Base-by-base conservation (phyloP, 2,329 filamentous ascomycete genomes). In the Plenodomus lindquistii region DNA sequence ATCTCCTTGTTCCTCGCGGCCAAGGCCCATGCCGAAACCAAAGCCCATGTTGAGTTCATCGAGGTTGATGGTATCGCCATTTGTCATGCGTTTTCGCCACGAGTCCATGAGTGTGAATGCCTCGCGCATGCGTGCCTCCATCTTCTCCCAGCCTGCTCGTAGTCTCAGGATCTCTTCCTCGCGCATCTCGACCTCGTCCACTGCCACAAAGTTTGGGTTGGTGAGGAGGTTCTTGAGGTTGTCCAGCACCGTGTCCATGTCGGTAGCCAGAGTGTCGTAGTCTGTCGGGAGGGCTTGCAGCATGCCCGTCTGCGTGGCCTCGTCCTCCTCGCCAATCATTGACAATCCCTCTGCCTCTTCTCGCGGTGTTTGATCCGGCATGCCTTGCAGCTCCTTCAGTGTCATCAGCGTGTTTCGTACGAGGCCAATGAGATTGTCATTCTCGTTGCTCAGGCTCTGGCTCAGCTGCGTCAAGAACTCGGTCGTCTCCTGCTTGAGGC, bases 181-280 rank as follows among this genome's bases (percentile, higher is more conserved):
- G 45, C 93, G 85, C n/a, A 91, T 76, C 65, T 95, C 87, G 2
- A 99, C 91, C 70, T 97, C 94, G 63, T 97, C 94, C 18, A 97
- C 84, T 0, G 93, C 89, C 13, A 97, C 94, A 69, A 97, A 99
- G 2, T 92, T 96, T 1, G 94, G 94, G 65, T 97, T 97, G 8
- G 91, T 97, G 37, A 99, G 79, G 31, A 99, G 83, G 2, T 82
- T 87, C 57, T 88, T 84, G 55, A 99, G 81, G 66, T 96, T 91
- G 27, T 88, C 85, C 51, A 97, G 79, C 9, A 96, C 85, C 6
- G 78, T 78, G 44, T 92, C 86, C 74, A 97, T 84, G 55, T 95
- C 88, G 8, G 75, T 68, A 0, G 87, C 84, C 52, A 97, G 73
- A 5, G 78, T 81, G 37, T 92, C 88, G 60, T 90, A 85, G 15